Evolutionary conservation across 108 stramenopile species (phyloP).

Genomic region (Cyclotella sp.): DNA sequence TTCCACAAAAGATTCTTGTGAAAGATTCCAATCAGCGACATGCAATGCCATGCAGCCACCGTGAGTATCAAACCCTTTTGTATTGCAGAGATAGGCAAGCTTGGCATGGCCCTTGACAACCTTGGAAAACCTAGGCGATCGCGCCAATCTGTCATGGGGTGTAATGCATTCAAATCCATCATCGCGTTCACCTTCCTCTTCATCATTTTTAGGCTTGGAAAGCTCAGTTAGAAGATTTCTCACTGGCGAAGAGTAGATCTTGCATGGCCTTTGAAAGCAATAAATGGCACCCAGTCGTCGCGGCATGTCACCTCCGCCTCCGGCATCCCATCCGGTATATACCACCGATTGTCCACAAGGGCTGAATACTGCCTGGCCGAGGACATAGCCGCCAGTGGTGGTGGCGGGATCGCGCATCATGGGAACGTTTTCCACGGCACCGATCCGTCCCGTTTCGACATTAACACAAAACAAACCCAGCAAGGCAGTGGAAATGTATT

Average conservation of each 20-base stretch:
- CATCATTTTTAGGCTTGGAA: constrained; percentile 11
- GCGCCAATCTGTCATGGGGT: constrained; percentile 54
- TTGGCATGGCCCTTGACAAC: constrained; percentile 24
- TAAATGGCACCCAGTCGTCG: constrained; percentile 77
- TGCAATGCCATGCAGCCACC: constrained; percentile 69
- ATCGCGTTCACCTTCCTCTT: constrained; percentile 18
- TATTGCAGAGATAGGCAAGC: constrained; percentile 64
- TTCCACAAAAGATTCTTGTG: constrained; percentile 19
- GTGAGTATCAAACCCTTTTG: constrained; percentile 73
- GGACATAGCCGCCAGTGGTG: constrained; percentile 46
- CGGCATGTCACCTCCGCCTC: constrained; percentile 64
- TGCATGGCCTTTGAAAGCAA: constrained; percentile 73
- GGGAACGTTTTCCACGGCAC: constrained; percentile 63
- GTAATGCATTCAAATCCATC: constrained; percentile 53
- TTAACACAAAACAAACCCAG: constrained; percentile 70
- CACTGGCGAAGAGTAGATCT: constrained; percentile 69
- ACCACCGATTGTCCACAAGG: constrained; percentile 63
- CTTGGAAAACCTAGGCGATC: constrained; percentile 70
- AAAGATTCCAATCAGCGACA: constrained; percentile 48
- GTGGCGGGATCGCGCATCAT: constrained; percentile 8
- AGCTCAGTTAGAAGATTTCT: constrained; percentile 47
- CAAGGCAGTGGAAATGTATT: constrained; percentile 57
- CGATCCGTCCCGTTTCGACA: constrained; percentile 65
- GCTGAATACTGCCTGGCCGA: constrained; percentile 70
- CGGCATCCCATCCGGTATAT: constrained; percentile 84